Evolutionary conservation across 306 rosid genomes (phyloP).

Genomic region (Prunus campanulata): DNA sequence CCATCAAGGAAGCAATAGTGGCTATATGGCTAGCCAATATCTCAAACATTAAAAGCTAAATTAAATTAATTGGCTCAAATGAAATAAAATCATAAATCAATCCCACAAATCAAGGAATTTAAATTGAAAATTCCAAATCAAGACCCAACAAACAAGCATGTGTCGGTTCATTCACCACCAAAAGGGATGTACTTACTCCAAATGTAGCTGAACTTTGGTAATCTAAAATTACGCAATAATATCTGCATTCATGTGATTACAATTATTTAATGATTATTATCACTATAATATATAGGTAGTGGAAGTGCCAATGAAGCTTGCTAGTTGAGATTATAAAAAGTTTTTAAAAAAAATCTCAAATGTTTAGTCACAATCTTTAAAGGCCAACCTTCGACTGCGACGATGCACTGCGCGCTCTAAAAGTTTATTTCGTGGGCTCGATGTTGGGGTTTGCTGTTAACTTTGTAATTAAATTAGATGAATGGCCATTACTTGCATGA

Average conservation of each 20-base stretch:
- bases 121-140: too few species aligned
- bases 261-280: background rate
- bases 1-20: too few species aligned
- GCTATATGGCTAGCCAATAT: too few species aligned
- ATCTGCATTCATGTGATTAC: slow-evolving; percentile 5
- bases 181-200: background rate
- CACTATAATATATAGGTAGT: background rate
- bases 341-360: background rate
- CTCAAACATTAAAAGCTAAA: too few species aligned
- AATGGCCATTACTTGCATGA: slow-evolving; percentile 32
- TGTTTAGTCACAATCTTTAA: slow-evolving; percentile 27
- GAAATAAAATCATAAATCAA: too few species aligned
- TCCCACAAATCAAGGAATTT: too few species aligned
- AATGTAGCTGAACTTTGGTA: slow-evolving; percentile 25
- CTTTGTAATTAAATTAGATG: background rate
- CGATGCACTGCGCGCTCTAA: background rate
- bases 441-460: slow-evolving; percentile 20
- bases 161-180: too few species aligned
- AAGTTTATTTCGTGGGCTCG: slow-evolving; percentile 40
- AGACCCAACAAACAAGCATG: too few species aligned
- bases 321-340: slow-evolving; percentile 24
- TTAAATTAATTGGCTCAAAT: too few species aligned
- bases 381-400: slow-evolving; percentile 22
- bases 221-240: background rate
- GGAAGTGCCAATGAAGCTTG: slow-evolving; percentile 27